phyloP scores from a whole-genome alignment of 805 yeast genomes.

The Saturnispora besseyi region DNA sequence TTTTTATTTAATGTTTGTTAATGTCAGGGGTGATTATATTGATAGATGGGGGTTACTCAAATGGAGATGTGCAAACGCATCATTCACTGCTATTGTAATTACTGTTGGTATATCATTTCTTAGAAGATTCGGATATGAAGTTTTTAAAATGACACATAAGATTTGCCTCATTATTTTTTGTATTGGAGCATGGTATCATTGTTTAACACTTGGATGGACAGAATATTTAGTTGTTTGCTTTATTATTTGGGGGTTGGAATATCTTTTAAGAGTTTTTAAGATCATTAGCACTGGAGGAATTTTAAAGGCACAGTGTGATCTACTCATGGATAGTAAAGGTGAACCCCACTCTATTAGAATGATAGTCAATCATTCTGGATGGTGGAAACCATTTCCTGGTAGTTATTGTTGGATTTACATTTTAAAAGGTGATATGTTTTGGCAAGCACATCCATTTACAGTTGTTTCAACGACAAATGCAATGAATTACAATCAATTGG shows the following conservation, averaged over 20 bases:
- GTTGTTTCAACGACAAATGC: conserved; percentile 34
- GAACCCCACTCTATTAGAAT: conserved; percentile 38
- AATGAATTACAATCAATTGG: conserved; percentile 34
- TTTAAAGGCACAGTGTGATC: conserved; percentile 39
- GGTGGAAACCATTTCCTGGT: conserved; percentile 52
- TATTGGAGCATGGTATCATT: conserved; percentile 39
- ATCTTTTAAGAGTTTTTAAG: conserved; percentile 47
- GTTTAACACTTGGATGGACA: conserved; percentile 40
- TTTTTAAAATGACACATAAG: conserved; percentile 38
- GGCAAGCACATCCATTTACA: conserved; percentile 68
- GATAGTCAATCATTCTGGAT: conserved; percentile 40
- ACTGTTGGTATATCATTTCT: conserved; percentile 26
- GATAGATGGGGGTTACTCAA: conserved; percentile 31
- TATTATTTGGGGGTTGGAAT: conserved; percentile 65
- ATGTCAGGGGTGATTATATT: conserved; percentile 28
- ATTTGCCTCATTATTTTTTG: conserved; percentile 33
- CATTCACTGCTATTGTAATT: conserved; percentile 22
- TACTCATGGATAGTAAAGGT: conserved; percentile 16
- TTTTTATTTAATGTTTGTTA: conserved; percentile 31
- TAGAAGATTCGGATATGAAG: conserved; percentile 35
- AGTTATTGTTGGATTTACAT: conserved; percentile 53
- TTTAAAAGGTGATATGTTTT: conserved; percentile 36
- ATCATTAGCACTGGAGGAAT: conserved; percentile 51
- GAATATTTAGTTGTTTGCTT: conserved; percentile 44
- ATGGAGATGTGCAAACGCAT: conserved; percentile 38